Evolutionary conservation across 495 filamentous ascomycete genomes (phyloP), one percentile per base, ranked within the genome.

Genomic region (Neurospora sp.): DNA sequence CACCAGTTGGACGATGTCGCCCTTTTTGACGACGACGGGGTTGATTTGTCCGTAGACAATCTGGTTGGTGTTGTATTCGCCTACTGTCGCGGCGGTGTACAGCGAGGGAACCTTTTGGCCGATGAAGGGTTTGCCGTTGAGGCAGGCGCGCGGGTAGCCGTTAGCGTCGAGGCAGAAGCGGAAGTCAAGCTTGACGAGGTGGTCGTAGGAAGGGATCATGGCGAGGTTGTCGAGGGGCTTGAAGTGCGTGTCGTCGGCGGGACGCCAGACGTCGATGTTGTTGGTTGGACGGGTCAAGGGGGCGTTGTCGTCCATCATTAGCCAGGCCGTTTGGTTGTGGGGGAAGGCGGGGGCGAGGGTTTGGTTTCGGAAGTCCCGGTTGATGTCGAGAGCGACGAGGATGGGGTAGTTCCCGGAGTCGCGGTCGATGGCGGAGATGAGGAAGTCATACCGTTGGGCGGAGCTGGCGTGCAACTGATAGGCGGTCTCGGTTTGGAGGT

Each of bases 41-140:
- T 92, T 88, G 39, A 92, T 89, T 77, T 90, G 88, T n/a, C 93
- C 93, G 78, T 97, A 97, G 69, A 96, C 85, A 2, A 73, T 73
- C 0, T 89, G 80, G 74, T 96, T 83, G 1, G 86, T 89, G 73
- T 91, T 89, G 36, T 84, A 77, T 1, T 84, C 74, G 7, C 90
- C 91, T 3, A 91, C 84, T 0, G 90, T 89, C 11, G 93, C 81
- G 2, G 87, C 93, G 0, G 90, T 90, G 83, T 93, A 97, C 7
- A 97, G 82, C 0, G 92, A 90, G 1, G 93, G 93, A 1, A 96
- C 94, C 75, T 90, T 90, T 70, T 92, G 92, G 34, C 71, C 71
- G 48, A 93, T 88, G 77, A 93, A 97, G 54, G 90, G 90, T 66
- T 90, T 84, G 76, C 90, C 87, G 78, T 96, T 95, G 82, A 97